A percentile compares a stretch with the other conserved stretches of the same genome.
Conservation (phyloP, 768 basidiomycete species). For the Glaciozyma martinii region DNA sequence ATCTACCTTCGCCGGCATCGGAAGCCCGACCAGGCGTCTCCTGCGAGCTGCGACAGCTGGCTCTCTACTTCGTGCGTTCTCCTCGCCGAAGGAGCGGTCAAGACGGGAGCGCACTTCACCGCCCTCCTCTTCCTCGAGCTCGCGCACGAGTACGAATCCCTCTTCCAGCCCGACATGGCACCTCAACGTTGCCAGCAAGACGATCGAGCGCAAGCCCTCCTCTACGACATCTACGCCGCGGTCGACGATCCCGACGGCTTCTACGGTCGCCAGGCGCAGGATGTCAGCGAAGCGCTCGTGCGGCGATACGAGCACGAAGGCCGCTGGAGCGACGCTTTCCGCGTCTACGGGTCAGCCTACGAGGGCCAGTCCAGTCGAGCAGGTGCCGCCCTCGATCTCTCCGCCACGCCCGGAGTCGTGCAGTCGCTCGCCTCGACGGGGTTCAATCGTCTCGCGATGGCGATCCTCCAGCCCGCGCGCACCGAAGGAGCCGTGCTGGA, state of each 20-base stretch:
- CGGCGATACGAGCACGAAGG: conserved; percentile 84
- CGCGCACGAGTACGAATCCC: conserved; percentile 48
- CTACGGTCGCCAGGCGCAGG: conserved; percentile 74
- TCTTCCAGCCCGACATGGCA: conserved; percentile 19
- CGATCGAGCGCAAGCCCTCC: conserved; percentile 51
- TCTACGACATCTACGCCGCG: conserved; percentile 87
- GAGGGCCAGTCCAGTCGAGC: conserved; percentile 45
- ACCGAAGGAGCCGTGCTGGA: conserved; percentile 27
- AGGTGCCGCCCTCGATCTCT: conserved; percentile 32
- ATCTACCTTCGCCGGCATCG: conserved; percentile 63
- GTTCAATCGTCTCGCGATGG: conserved; percentile 76
- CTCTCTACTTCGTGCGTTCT: conserved; percentile 63
- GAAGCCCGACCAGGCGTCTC: conserved; percentile 46
- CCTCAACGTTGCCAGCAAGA: background rate
- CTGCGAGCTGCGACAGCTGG: conserved; percentile 50
- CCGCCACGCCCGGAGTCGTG: conserved; percentile 54
- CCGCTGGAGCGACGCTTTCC: conserved; percentile 85
- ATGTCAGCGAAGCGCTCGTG: conserved; percentile 70
- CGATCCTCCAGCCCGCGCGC: conserved; percentile 44
- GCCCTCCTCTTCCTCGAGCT: conserved; percentile 83
- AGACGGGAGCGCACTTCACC: conserved; percentile 77
- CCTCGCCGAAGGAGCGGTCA: conserved; percentile 62
- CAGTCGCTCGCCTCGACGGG: conserved; percentile 81
- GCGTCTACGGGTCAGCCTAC: conserved; percentile 73
- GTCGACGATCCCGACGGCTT: conserved; percentile 98